A percentile compares a stretch with the other conserved stretches of the same genome.
Evolutionary conservation across 805 yeast genomes (phyloP).

Genomic region (Candida alai): DNA sequence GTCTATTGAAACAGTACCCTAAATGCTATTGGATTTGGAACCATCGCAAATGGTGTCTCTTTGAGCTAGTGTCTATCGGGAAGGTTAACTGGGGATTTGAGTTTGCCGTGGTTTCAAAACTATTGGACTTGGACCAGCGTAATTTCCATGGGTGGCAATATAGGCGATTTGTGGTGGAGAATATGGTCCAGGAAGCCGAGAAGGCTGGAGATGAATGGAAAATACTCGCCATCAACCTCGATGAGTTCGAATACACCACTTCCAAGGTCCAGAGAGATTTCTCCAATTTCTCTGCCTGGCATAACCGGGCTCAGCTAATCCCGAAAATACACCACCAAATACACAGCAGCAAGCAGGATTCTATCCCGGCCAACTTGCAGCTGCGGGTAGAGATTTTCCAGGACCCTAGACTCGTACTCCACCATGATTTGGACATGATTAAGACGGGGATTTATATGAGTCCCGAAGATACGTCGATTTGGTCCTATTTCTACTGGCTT

Average conservation of each 20-base stretch:
- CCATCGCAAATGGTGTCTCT: constrained; percentile 80
- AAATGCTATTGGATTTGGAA: constrained; percentile 98
- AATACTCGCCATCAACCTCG: constrained; percentile 26
- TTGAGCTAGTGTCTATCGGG: constrained; percentile 39
- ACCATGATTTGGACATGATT: constrained; percentile 60
- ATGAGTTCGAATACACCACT: constrained; percentile 77
- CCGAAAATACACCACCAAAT: constrained; percentile 41
- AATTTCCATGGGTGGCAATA: constrained; percentile 97
- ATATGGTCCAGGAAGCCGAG: constrained; percentile 20
- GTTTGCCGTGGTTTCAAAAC: constrained; percentile 60
- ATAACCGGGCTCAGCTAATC: constrained; percentile 72
- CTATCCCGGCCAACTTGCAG: constrained; percentile 1
- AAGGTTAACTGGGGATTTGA: constrained; percentile 68
- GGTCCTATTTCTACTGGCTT: constrained; percentile 88
- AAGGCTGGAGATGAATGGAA: constrained; percentile 4
- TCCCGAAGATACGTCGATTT: constrained; percentile 89
- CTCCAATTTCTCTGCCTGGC: constrained; percentile 96
- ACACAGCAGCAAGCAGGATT: constrained; percentile 5
- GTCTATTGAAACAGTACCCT: constrained; percentile 61
- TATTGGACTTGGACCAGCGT: constrained; percentile 70
- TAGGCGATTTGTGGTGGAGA: constrained; percentile 63
- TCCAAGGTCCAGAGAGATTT: constrained; percentile 75
- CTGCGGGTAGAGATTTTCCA: constrained; percentile 19
- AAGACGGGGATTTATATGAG: constrained; percentile 88
- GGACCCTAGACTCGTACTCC: constrained; percentile 35